Conservation (phyloP, 768 basidiomycete species). For the Daedaleopsis sinensis region DNA sequence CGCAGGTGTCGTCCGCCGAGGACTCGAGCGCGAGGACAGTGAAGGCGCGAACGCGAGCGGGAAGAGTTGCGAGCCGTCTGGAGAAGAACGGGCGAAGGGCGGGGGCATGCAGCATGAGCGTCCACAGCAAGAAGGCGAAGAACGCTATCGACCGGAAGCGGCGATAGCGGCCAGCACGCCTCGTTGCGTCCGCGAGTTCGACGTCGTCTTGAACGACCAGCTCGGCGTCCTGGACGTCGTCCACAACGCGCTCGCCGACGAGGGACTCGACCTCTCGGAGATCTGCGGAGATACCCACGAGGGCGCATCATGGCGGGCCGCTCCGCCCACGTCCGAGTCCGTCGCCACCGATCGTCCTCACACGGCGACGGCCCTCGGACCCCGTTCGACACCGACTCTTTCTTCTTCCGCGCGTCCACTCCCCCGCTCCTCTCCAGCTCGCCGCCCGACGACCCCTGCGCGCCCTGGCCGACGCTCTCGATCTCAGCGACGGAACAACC, state of each 20-base stretch:
- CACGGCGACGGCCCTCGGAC: neutral
- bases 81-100: neutral
- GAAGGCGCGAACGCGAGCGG: conserved; percentile 34
- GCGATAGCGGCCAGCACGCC: neutral
- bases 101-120: conserved; percentile 5
- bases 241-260: no score
- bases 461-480: neutral
- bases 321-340: conserved; percentile 8
- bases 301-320: conserved; percentile 4
- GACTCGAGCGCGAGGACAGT: conserved; percentile 81
- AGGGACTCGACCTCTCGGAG: no score
- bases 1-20: conserved; percentile 94
- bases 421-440: neutral
- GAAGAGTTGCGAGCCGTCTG: neutral
- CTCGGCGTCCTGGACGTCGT: no score
- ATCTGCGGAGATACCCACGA: neutral
- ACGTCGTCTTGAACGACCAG: neutral
- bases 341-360: neutral
- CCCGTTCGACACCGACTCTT: no score
- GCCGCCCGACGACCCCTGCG: no score
- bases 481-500: no score
- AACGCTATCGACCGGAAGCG: neutral
- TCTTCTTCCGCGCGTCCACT: neutral
- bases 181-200: neutral
- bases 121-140: neutral